phyloP scores from a whole-genome alignment of 345 rosid species.

The Hibiscus mutabilis region DNA sequence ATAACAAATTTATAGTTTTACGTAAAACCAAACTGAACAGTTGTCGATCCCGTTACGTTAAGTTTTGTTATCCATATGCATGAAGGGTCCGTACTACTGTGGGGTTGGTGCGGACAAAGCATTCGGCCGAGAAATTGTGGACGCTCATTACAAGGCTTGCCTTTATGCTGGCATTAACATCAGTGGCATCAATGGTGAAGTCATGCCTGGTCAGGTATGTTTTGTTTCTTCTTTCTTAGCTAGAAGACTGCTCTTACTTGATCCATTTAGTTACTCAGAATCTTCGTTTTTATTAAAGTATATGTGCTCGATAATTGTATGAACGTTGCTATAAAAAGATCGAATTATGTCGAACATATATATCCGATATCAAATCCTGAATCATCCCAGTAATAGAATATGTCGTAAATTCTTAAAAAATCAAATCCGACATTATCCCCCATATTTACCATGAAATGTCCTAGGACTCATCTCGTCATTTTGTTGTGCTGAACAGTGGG shows the following conservation, averaged over 20 bases:
- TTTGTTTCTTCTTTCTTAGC: neutral
- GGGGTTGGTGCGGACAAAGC: constrained; percentile 80
- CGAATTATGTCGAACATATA: no score
- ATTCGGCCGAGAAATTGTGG: constrained; percentile 66
- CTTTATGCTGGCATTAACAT: constrained; percentile 68
- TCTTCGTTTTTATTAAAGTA: no score
- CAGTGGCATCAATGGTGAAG: constrained; percentile 84
- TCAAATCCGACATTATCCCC: neutral
- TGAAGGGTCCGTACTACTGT: constrained; percentile 78
- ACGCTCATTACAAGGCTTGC: constrained; percentile 83
- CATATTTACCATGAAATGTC: neutral
- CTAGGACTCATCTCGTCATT: neutral
- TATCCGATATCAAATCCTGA: no score
- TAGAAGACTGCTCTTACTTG: neutral
- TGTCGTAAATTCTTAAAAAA: no score
- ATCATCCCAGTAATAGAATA: no score
- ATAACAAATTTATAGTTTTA: no score
- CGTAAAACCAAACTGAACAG: no score
- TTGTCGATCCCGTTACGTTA: neutral
- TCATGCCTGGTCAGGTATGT: constrained; percentile 71
- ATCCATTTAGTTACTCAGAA: no score
- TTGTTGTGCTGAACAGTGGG: constrained; percentile 44
- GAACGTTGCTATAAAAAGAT: no score
- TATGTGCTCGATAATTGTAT: no score
- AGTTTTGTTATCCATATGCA: neutral